Evolutionary conservation across 768 basidiomycete species (phyloP).

Genomic region (Hericium coralloides): DNA sequence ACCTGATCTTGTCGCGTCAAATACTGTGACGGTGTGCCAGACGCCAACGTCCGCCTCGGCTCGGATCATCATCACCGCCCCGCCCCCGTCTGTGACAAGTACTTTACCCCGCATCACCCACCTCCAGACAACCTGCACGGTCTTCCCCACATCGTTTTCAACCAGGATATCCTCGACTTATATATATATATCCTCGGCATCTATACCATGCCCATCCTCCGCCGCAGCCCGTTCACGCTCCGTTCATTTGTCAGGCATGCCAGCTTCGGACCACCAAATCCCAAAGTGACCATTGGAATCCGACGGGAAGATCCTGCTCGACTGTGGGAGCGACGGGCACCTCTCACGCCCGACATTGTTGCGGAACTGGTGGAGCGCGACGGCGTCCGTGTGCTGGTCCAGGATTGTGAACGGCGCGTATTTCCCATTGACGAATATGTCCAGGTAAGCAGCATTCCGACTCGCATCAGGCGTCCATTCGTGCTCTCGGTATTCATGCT

Average conservation of each 20-base stretch:
- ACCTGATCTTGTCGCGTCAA: too few species aligned
- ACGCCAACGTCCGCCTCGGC: neutral
- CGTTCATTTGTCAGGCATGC: neutral
- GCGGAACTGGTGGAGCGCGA: constrained; percentile 44
- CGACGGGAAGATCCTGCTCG: constrained; percentile 71
- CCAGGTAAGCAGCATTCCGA: constrained; percentile 38
- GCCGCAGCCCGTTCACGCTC: constrained; percentile 2
- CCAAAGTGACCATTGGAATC: constrained; percentile 39
- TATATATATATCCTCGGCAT: neutral
- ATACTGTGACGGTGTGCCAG: too few species aligned
- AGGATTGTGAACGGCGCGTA: constrained; percentile 68
- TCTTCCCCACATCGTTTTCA: neutral
- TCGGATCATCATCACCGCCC: neutral
- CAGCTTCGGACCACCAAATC: neutral
- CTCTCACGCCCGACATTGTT: constrained; percentile 73
- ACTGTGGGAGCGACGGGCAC: constrained; percentile 83
- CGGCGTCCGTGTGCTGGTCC: constrained; percentile 61
- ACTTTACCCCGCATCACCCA: neutral
- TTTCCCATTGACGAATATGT: constrained; percentile 56
- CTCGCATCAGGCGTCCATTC: constrained; percentile 10
- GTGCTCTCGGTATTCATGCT: constrained; percentile 4
- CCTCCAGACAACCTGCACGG: neutral
- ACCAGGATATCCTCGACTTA: neutral
- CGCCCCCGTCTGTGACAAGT: neutral
- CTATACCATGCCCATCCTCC: constrained; percentile 6